Evolutionary conservation across 73 alveolate genomes (phyloP), one percentile per base, ranked within the genome.

Genomic region (Symbiodinium natans): DNA sequence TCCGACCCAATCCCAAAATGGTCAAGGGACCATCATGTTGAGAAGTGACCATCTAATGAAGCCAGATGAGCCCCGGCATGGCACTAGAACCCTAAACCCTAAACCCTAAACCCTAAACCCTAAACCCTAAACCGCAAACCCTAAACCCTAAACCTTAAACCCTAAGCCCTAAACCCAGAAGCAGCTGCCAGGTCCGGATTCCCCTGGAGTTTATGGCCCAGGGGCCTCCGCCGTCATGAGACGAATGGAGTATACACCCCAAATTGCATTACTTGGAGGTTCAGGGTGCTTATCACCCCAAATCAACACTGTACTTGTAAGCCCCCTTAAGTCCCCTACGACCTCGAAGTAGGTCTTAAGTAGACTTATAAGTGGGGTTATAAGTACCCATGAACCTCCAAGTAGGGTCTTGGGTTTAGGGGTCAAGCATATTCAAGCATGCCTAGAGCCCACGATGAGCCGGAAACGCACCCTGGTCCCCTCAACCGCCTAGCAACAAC

Each of bases 181-280:
- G 6, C 74, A 13, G 5, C 2, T 4, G 15, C 74, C 74, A 90
- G 89, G 97, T 92, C 3, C 89, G 92, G 42, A 17, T 92, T 25
- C 98, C 98, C 36, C 41, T 92, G 98, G 98, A 92, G 23, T 92
- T 92, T 83, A 92, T 92, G 98, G 98, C 98, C 31, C 98, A 92
- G 29, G 98, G 98, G 33, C 98, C 98, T 31, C 98, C 98, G 25
- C 56, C 80, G 56, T 39, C 74, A 10, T 89, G 84, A 87, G 41
- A 54, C 15, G 27, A 21, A 13, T 34, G 39, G 40, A 29, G 25
- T 23, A 33, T 74, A 23, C 25, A 13, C 7, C n/a, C 36, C 8
- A 3, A 3, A 23, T 74, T 74, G 8, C 43, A 74, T 8, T n/a
- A 43, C n/a, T 74, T n/a, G 29, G 29, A 0, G 8, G 11, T 2